Evolutionary conservation across 75 land plant genomes (phyloP), one percentile per base, ranked within the genome.

Genomic region (Pinus albicaulis): DNA sequence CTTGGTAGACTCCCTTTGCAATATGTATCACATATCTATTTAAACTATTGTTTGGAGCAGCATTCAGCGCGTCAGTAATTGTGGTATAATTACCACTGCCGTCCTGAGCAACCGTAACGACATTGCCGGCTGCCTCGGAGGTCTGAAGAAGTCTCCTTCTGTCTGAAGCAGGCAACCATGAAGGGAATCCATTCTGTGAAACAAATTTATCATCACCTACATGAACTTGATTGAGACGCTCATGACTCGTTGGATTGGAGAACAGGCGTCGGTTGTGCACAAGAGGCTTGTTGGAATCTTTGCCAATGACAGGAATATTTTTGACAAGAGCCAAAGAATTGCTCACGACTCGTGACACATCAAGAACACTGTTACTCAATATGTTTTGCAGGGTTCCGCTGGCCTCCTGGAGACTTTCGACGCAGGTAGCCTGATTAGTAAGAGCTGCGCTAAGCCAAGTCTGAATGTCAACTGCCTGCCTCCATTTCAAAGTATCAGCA

Each of bases 401-500:
- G 53, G 74, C 63, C n/a, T 65, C 55, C 22, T 57, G 74, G 57
- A 91, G 82, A 55, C 93, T 89, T 22, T 92, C 86, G 59, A 87
- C 77, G 73, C 90, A 92, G 3, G 92, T 90, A 70, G 62, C 73
- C 72, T 88, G 87, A 77, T 88, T 80, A 19, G 92, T 88, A 68
- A 92, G 78, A n/a, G 90, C 84, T n/a, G 83, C 85, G 74, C 89
- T 73, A 24, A 82, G 56, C 28, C 88, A 19, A 7, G 88, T 25
- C 23, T 26, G 20, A 79, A 57, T 24, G 38, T 3, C 79, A 11
- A 76, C 25, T 13, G 60, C 10, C 71, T 19, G 8, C 36, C 56
- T 62, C 64, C 66, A 63, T 4, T 8, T 5, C 56, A 65, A 60
- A 28, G 48, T 17, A 53, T 48, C 58, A 17, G 59, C 25, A 3